Percentiles rank a stretch among this genome's conserved stretches.
These are phyloP conservation scores for Metschnikowia cerradonensis DNA, from an alignment of 805 yeast genomes.

Conservation along the genomic window DNA sequence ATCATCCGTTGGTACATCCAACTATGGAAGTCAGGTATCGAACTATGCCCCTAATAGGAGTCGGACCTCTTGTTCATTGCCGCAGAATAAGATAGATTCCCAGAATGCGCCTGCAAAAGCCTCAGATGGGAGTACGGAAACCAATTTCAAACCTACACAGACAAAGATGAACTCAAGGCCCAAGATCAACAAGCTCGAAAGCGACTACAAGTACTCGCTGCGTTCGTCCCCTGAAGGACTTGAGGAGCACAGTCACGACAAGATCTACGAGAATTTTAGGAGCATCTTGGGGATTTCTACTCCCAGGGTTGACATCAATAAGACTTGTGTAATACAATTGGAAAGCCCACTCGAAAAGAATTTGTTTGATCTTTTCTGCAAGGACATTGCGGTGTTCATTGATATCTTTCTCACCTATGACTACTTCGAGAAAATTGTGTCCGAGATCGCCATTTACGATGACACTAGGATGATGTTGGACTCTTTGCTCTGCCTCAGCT, in stretches of 20 bases:
- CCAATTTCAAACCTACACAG: conserved; percentile 31
- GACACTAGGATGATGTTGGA: conserved; percentile 37
- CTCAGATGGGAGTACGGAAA: neutral
- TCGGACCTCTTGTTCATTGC: neutral
- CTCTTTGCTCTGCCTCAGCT: conserved; percentile 35
- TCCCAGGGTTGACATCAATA: conserved; percentile 9
- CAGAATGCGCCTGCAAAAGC: neutral
- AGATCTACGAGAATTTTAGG: conserved; percentile 22
- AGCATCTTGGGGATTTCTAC: conserved; percentile 19
- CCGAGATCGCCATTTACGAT: conserved; percentile 35
- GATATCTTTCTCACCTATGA: conserved; percentile 31
- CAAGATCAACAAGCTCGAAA: conserved; percentile 31
- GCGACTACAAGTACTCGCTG: conserved; percentile 7
- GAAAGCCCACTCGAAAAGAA: conserved; percentile 25
- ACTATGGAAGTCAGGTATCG: neutral
- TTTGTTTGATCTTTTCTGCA: conserved; percentile 32
- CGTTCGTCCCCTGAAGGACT: conserved; percentile 6
- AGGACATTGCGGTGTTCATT: conserved; percentile 25
- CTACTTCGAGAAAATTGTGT: conserved; percentile 28
- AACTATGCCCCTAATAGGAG: neutral
- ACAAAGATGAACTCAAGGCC: conserved; percentile 37
- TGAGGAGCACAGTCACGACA: conserved; percentile 25
- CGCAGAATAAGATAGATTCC: neutral
- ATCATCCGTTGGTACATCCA: neutral
- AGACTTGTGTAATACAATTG: conserved; percentile 10